Evolutionary conservation across 192 early-diverging fungal genomes (phyloP), one percentile per base, ranked within the genome.

Genomic region (Coemansia guatemalensis): DNA sequence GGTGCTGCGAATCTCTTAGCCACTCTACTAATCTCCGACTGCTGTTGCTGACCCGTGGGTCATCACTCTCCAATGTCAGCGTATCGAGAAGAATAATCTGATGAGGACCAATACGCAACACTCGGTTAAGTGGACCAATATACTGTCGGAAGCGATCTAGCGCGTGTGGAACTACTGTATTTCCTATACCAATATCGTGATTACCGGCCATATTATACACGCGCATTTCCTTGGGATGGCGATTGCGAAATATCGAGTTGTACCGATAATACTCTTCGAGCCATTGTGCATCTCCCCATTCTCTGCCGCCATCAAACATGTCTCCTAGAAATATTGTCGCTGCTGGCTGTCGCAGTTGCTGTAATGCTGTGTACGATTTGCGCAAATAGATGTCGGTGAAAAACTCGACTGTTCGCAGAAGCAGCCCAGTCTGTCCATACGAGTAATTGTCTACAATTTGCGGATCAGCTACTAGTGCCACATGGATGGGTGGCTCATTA

Each of bases 371-470:
- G 70, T 92, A 98, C 60, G 92, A 92, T 6, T 90, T 85, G 58
- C 83, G 82, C 86, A 96, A 90, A 71, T 93, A 96, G 0, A 92
- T 73, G 61, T 95, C 94, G 11, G 89, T 92, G 71, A 90, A 93
- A 55, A 91, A 91, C 66, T 96, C 85, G 7, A 85, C 83, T 4
- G 89, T 24, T 9, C 59, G 65, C 6, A 93, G 81, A 0, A 88
- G 29, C 2, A 87, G 29, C 0, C 91, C 91, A 9, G 82, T 69
- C 41, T 89, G 88, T 4, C 82, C 70, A 65, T 98, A 98, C 9
- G 94, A 96, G 66, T 89, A 90, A 32, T 87, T 78, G 70, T 96
- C 96, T 35, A 93, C 94, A 44, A 98, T 85, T 67, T 98, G 96
- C 39, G 96, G 94, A 73, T 98, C 96, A 0, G 91, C 90, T 44